Evolutionary conservation across 2,329 filamentous ascomycete species (phyloP), one percentile per base, ranked within the genome.

Genomic region (Diaporthe vexans): DNA sequence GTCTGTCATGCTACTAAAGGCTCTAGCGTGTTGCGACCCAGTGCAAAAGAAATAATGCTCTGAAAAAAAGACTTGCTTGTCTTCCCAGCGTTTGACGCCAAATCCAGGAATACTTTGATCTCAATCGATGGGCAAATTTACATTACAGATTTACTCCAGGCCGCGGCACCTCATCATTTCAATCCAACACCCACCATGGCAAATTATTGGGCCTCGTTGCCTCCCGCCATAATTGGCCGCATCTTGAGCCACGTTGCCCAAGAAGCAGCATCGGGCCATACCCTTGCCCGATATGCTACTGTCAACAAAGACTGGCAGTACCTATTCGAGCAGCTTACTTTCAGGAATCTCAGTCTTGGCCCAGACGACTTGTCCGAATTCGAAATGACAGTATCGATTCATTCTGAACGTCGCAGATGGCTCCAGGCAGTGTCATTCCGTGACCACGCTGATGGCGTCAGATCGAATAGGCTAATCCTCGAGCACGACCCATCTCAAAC

Each of bases 281-380:
- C 59, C 4, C 43, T 65, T n/a, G 26, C 59, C 59, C 43, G 26
- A 26, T 48, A 65, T 9, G 24, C 24, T 65, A 11, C 24, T 13
- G 43, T 65, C 43, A 65, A 65, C 40, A 48, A 35, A 21, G 40
- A 65, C 59, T 65, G 43, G 59, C 59, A 51, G 40, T 65, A 48
- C 19, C 19, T 65, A 15, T 65, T 65, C 26, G 43, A 65, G 7
- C 59, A 65, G 1, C 2, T 48, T 15, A 65, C 40, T 48, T 63
- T 65, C 10, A 33, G 40, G 26, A 8, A 2, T 26, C 19, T 65
- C 10, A 48, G 19, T 4, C 59, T 65, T 35, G 10, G 24, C 19
- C 59, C 26, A n/a, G 40, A 65, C 3, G 26, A 65, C 40, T 17
- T 65, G 3, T 8, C 3, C 24, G 43, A 51, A 17, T 65, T 65